Evolutionary conservation across 2,329 filamentous ascomycete genomes (phyloP), one percentile per base, ranked within the genome.

Genomic region (Diplodia mutila): DNA sequence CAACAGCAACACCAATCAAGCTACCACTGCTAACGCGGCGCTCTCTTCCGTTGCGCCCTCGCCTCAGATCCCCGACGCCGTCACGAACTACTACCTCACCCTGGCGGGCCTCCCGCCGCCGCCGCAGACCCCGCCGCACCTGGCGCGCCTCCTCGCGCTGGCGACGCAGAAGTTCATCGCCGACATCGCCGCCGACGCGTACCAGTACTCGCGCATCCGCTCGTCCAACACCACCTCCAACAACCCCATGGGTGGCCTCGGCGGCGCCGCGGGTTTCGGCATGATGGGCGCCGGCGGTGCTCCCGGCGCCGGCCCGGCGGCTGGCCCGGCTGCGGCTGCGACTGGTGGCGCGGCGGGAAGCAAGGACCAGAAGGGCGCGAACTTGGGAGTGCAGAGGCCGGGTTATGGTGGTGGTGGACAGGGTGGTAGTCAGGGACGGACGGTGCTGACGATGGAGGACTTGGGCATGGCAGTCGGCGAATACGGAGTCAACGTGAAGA

Each of bases 111-210:
- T 99, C 4, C 94, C 95, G 39, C 94, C 94, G 1, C 93, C 94
- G 49, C 94, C 93, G 0, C 91, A 95, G 74, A 97, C 93, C 64
- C 93, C 97, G 74, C 90, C 90, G 23, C 92, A 94, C 68, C 91
- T 99, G 32, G 93, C 94, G 25, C 93, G 94, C 57, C 90, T 99
- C 3, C 90, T 99, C 52, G 94, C 95, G 2, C 91, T 99, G 9
- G 95, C 95, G n/a, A 97, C 95, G 0, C 95, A 99, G 77, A 99
- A 99, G 78, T 99, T 99, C 84, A 92, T 99, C 74, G 94, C 95
- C 68, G 95, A 99, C 79, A 93, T 99, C 71, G 95, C 95, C 1
- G 94, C 95, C 67, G 95, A 99, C 79, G 93, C 95, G 2, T 99
- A 99, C 80, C 95, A 99, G 81, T 98, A 97, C 85, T 93, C 91